phyloP scores from a whole-genome alignment of 257 asterid genomes.

The Forsythia suspensa region DNA sequence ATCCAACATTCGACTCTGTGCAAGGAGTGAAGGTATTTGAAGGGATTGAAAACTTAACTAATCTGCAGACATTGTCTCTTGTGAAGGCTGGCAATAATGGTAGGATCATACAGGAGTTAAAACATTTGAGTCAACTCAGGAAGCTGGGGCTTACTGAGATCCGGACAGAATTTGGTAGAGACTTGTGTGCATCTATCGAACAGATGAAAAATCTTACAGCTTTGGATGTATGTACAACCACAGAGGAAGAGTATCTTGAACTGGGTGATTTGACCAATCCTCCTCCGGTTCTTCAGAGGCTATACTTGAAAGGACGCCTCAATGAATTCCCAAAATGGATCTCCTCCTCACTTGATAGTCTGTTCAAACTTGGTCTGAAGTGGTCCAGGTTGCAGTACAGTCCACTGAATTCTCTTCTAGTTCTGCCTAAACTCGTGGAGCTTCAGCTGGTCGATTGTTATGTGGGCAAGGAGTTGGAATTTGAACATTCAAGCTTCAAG shows the following conservation, averaged over 20 bases:
- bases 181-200: constrained; percentile 29
- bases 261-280: constrained; percentile 20
- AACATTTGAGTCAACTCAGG: constrained; percentile 31
- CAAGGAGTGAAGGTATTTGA: constrained; percentile 24
- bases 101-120: constrained; percentile 21
- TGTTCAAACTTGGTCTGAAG: constrained; percentile 23
- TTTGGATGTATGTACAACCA: constrained; percentile 28
- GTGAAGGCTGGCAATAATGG: constrained; percentile 25
- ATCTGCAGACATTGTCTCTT: constrained; percentile 31
- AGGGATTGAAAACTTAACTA: constrained; percentile 21
- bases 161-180: constrained; percentile 23
- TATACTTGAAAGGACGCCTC: constrained; percentile 35
- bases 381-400: constrained; percentile 23
- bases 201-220: constrained; percentile 28
- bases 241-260: constrained; percentile 21
- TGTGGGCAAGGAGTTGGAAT: constrained; percentile 17
- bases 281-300: constrained; percentile 23
- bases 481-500: constrained; percentile 21
- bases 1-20: background rate
- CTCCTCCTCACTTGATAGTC: constrained; percentile 12
- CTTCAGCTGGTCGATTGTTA: constrained; percentile 34
- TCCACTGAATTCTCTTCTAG: constrained; percentile 24
- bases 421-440: constrained; percentile 30
- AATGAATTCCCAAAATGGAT: constrained; percentile 26
- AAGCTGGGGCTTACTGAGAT: constrained; percentile 41